These are phyloP conservation scores for Diospyros kaki DNA, from an alignment of 148 eudicot genomes.

Conservation along the genomic window DNA sequence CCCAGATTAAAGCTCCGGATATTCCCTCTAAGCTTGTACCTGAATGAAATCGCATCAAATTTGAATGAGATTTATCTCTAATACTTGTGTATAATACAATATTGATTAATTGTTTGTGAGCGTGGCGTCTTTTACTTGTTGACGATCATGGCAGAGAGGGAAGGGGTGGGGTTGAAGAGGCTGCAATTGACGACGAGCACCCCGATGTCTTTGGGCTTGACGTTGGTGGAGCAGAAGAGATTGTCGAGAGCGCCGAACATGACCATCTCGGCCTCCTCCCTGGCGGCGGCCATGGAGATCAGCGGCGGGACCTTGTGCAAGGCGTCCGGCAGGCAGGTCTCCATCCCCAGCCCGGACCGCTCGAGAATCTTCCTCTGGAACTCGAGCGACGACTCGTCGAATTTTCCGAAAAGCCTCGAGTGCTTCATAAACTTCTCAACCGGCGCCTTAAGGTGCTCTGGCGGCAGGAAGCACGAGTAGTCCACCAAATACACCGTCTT, in stretches of 20 bases:
- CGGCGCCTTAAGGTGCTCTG: constrained; percentile 26
- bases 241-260: constrained; percentile 51
- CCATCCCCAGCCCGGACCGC: constrained; percentile 57
- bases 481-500: constrained; percentile 48
- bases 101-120: no score
- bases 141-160: constrained; percentile 60
- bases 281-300: constrained; percentile 52
- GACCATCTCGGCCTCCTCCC: constrained; percentile 51
- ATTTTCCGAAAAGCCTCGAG: constrained; percentile 35
- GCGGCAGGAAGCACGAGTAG: constrained; percentile 46
- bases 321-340: constrained; percentile 45
- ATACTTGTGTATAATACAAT: no score
- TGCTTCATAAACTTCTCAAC: constrained; percentile 35
- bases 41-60: no score
- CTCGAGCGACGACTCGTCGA: constrained; percentile 45
- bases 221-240: constrained; percentile 28
- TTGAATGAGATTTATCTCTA: no score
- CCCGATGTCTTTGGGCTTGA: constrained; percentile 48
- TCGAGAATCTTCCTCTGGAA: constrained; percentile 55
- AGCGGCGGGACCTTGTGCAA: constrained; percentile 52
- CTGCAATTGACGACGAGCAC: constrained; percentile 56
- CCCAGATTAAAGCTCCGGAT: constrained; percentile 53
- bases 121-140: constrained; percentile 22
- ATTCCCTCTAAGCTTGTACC: constrained; percentile 44
- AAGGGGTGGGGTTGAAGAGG: constrained; percentile 61